Evolutionary conservation across 1,284 basidiomycete species (phyloP), one percentile per base, ranked within the genome.

Genomic region (Austroboletus novae-zelandiae): DNA sequence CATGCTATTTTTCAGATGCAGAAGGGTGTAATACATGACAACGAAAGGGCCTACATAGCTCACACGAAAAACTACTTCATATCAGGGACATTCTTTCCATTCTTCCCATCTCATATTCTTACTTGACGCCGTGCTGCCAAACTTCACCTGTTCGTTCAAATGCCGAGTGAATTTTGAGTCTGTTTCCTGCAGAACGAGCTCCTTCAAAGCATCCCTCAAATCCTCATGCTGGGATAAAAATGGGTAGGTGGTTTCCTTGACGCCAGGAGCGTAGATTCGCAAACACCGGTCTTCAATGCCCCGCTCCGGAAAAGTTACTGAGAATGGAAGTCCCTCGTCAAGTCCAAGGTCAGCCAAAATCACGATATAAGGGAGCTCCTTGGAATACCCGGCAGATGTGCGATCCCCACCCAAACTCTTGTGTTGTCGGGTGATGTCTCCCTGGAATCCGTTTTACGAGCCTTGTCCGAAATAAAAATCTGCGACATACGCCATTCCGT

Each of bases 291-390:
- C 57, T 5, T 9, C 7, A 1, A 10, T n/a, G 2, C 31, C 29
- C 25, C 23, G 42, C 31, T 32, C 27, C 1, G 48, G 23, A 1
- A 55, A 53, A 0, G 47, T 61, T 5, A 40, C 27, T 34, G 35
- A 3, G 29, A 29, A 29, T 10, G 29, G 9, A 3, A 2, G 2
- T 10, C 9, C 29, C 5, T 29, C 29, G 9, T 6, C 29, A 29
- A 29, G 29, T 2, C 49, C 48, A 18, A 60, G 47, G 18, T 62
- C 55, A 1, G 42, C 52, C 52, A 52, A 9, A 18, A 61, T 50
- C 1, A 42, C 44, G 11, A 56, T 50, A 17, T 53, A 51, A 1
- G 50, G 52, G 7, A 30, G 45, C 2, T 20, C 11, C 2, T 29
- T 8, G 17, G 25, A 4, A 1, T 7, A 4, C 9, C 7, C 4